Evolutionary conservation across 495 filamentous ascomycete species (phyloP).

Genomic region (Talaromyces nanjingensis): DNA sequence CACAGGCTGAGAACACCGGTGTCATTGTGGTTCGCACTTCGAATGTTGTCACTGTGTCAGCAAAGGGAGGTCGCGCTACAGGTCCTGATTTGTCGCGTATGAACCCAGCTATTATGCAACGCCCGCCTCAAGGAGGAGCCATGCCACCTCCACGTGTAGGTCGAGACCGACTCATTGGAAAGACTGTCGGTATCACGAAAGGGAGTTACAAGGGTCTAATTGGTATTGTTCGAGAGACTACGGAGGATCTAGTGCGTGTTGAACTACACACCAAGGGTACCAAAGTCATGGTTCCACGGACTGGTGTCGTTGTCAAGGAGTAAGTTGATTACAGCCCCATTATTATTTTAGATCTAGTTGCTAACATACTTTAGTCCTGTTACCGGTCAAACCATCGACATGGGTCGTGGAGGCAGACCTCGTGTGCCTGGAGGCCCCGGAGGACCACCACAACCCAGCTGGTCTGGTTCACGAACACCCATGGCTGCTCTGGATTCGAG

Average conservation of each 20-base stretch:
- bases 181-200: constrained; percentile 78
- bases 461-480: constrained; percentile 64
- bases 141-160: constrained; percentile 76
- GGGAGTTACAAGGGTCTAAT: constrained; percentile 88
- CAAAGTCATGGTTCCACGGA: constrained; percentile 72
- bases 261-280: constrained; percentile 92
- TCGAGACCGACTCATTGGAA: constrained; percentile 78
- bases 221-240: constrained; percentile 91
- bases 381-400: constrained; percentile 67
- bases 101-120: constrained; percentile 79
- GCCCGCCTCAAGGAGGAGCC: constrained; percentile 39
- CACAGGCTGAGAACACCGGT: constrained; percentile 81
- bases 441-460: constrained; percentile 31
- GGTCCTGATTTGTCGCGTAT: constrained; percentile 80
- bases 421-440: constrained; percentile 40
- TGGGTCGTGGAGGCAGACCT: constrained; percentile 51
- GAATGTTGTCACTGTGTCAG: constrained; percentile 81
- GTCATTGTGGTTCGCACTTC: constrained; percentile 81
- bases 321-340: too few species aligned
- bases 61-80: constrained; percentile 71
- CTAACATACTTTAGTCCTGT: constrained; percentile 39
- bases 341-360: too few species aligned
- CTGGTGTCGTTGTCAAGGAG: constrained; percentile 74
- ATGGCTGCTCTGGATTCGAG: constrained; percentile 53
- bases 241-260: constrained; percentile 73